Conservation (phyloP, 2,329 filamentous ascomycete genomes). For the Neonectria neomacrospora region DNA sequence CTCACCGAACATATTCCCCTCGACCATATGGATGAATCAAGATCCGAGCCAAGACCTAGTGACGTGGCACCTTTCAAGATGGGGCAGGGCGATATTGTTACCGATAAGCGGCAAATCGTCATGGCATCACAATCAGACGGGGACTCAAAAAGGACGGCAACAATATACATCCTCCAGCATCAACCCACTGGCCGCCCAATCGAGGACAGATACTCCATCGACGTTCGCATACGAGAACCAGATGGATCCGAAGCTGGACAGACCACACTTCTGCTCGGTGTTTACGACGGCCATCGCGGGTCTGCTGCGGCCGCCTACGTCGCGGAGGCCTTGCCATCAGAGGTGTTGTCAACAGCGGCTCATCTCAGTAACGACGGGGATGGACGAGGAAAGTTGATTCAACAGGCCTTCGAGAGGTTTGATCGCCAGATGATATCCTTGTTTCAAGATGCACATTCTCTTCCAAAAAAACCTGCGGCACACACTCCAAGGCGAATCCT, state of each 20-base stretch:
- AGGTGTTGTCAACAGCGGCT: constrained; percentile 5
- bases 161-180: constrained; percentile 12
- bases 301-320: constrained; percentile 9
- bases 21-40: background rate
- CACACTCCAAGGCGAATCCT: background rate
- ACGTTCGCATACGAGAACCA: background rate
- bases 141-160: background rate
- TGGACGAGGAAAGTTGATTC: background rate
- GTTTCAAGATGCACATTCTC: constrained; percentile 10
- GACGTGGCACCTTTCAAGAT: background rate
- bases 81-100: constrained; percentile 1
- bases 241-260: background rate
- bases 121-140: background rate
- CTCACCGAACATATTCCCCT: background rate
- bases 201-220: constrained; percentile 16
- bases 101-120: background rate
- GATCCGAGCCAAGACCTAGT: background rate
- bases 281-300: constrained; percentile 19
- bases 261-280: constrained; percentile 6
- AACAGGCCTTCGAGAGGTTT: constrained; percentile 2
- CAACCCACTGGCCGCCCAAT: constrained; percentile 16
- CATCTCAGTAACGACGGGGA: background rate
- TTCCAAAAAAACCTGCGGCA: background rate
- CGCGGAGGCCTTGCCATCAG: constrained; percentile 7
- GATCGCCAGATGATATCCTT: constrained; percentile 8